Evolutionary conservation across 2,329 filamentous ascomycete species (phyloP).

Genomic region (Sarocladium strictum): DNA sequence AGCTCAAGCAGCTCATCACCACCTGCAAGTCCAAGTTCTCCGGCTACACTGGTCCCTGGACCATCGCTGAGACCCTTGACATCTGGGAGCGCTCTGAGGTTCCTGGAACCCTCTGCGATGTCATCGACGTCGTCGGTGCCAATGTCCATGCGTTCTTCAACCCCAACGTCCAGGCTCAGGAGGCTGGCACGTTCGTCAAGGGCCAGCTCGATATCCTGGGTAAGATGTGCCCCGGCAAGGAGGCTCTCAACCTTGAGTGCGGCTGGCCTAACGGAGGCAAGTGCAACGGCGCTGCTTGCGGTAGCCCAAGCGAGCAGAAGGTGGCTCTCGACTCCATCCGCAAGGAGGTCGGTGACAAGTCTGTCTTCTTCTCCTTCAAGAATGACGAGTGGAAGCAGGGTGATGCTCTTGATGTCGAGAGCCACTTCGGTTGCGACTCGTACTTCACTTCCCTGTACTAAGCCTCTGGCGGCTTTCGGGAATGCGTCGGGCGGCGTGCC

Average conservation of each 20-base stretch:
- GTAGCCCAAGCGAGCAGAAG: conserved; percentile 61
- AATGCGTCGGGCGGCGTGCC: background rate
- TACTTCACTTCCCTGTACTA: conserved; percentile 20
- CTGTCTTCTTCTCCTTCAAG: conserved; percentile 75
- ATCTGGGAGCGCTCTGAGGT: conserved; percentile 63
- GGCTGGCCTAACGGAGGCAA: conserved; percentile 75
- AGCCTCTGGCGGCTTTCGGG: background rate
- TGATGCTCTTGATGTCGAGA: conserved; percentile 68
- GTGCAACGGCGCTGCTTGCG: conserved; percentile 66
- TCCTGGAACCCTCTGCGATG: conserved; percentile 56
- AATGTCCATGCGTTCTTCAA: conserved; percentile 98
- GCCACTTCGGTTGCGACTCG: conserved; percentile 61
- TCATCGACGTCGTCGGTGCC: conserved; percentile 72
- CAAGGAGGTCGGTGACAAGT: conserved; percentile 56
- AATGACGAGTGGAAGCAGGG: conserved; percentile 78
- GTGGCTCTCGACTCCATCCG: conserved; percentile 68
- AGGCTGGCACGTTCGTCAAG: conserved; percentile 72
- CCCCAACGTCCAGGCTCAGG: conserved; percentile 50
- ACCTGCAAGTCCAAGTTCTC: conserved; percentile 61
- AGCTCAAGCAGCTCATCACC: conserved; percentile 66
- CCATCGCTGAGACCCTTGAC: conserved; percentile 81
- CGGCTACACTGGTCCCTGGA: conserved; percentile 69
- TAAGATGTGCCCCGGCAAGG: conserved; percentile 63
- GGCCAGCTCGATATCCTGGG: conserved; percentile 67
- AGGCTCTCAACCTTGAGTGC: conserved; percentile 78